Conservation (phyloP, 176 grass and related monocot species). For the Cenchrus americanus region DNA sequence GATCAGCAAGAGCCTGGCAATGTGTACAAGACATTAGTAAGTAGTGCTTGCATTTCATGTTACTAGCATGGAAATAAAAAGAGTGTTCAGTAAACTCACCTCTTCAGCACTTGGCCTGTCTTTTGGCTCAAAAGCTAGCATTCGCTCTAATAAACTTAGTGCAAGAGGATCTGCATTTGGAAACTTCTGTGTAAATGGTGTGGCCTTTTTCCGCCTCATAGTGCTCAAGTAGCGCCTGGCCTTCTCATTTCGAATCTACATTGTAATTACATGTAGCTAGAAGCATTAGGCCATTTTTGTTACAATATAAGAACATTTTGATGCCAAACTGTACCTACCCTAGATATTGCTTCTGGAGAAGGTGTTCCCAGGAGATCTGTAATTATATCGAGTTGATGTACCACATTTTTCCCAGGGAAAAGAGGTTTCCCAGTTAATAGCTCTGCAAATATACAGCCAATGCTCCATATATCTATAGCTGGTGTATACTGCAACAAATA, state of each 20-base stretch:
- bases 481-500: slow-evolving; percentile 78
- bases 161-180: slow-evolving; percentile 78
- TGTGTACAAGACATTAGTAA: slow-evolving; percentile 42
- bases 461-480: slow-evolving; percentile 99
- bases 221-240: slow-evolving; percentile 87
- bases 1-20: slow-evolving; percentile 90
- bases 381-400: slow-evolving; percentile 94
- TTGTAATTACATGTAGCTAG: slow-evolving; percentile 12
- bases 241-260: slow-evolving; percentile 94
- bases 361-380: slow-evolving; percentile 94
- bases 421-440: slow-evolving; percentile 91
- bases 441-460: slow-evolving; percentile 95
- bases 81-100: slow-evolving; percentile 43
- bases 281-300: slow-evolving; percentile 12
- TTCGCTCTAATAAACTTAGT: slow-evolving; percentile 71
- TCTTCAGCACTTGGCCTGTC: slow-evolving; percentile 91
- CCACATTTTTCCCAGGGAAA: slow-evolving; percentile 97
- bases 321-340: slow-evolving; percentile 57
- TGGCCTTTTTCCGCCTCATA: slow-evolving; percentile 82
- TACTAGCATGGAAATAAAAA: slow-evolving; percentile 18
- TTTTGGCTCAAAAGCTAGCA: slow-evolving; percentile 97
- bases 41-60: slow-evolving; percentile 15
- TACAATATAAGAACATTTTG: not conserved
- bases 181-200: slow-evolving; percentile 83
- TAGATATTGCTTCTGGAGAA: slow-evolving; percentile 81